Percentiles rank a stretch among this genome's conserved stretches.
These are phyloP conservation scores for Heimioporus sp. DNA, from an alignment of 768 basidiomycete genomes.

Conservation along the genomic window DNA sequence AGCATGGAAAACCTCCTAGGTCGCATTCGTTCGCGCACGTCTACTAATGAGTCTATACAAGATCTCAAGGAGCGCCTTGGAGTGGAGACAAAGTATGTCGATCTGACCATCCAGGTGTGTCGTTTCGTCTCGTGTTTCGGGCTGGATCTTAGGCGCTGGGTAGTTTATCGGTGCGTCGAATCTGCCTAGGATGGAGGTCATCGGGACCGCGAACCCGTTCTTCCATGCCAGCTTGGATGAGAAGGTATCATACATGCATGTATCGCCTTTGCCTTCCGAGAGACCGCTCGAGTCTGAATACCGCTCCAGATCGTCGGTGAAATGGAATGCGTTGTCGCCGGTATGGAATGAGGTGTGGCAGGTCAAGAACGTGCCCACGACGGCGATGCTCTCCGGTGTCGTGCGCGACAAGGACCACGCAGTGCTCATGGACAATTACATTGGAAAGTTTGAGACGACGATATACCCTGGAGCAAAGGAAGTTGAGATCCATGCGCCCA, in stretches of 20 bases:
- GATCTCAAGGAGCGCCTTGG: slow-evolving; percentile 32
- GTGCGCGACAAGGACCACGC: slow-evolving; percentile 71
- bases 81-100: slow-evolving; percentile 47
- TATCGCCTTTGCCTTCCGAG: slow-evolving; percentile 9
- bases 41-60: slow-evolving; percentile 21
- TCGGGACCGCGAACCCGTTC: slow-evolving; percentile 65
- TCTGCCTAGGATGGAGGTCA: slow-evolving; percentile 68
- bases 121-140: not conserved
- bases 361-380: slow-evolving; percentile 67
- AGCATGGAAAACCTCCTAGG: slow-evolving; percentile 13
- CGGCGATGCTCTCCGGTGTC: slow-evolving; percentile 56
- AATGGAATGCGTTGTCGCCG: slow-evolving; percentile 52
- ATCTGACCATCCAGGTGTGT: slow-evolving; percentile 54
- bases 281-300: not conserved
- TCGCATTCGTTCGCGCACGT: slow-evolving; percentile 1
- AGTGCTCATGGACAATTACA: slow-evolving; percentile 53
- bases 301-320: slow-evolving; percentile 57
- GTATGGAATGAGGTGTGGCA: slow-evolving; percentile 79
- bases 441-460: slow-evolving; percentile 60
- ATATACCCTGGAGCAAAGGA: slow-evolving; percentile 61
- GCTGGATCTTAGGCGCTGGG: slow-evolving; percentile 2
- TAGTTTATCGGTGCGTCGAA: slow-evolving; percentile 72
- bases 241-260: slow-evolving; percentile 62
- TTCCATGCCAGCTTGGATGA: slow-evolving; percentile 68
- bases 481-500: slow-evolving; percentile 53